Evolutionary conservation across 2,329 filamentous ascomycete genomes (phyloP).

Genomic region (Exophiala aquamarina): DNA sequence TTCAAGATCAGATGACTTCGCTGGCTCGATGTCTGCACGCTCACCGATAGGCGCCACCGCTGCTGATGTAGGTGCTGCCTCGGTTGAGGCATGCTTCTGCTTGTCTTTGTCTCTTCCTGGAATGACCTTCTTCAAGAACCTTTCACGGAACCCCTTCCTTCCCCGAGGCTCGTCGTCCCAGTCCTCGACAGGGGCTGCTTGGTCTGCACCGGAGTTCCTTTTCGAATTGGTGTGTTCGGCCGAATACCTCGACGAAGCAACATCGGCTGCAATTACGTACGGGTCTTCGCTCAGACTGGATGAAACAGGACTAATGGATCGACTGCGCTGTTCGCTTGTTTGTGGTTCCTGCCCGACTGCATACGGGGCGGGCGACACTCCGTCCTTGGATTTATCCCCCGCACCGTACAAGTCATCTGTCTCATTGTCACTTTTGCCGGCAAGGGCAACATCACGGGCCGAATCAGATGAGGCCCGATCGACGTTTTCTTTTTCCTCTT

Average conservation of each 20-base stretch:
- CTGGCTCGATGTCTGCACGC: neutral
- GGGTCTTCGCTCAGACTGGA: conserved; percentile 19
- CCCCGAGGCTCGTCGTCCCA: conserved; percentile 23
- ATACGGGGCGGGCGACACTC: conserved; percentile 17
- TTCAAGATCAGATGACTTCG: neutral
- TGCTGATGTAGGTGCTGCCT: conserved; percentile 8
- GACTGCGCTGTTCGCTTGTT: conserved; percentile 1
- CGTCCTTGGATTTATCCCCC: conserved; percentile 10
- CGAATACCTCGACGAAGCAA: conserved; percentile 22
- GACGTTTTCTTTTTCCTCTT: too few species aligned
- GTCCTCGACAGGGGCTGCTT: conserved; percentile 11
- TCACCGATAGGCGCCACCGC: conserved; percentile 1
- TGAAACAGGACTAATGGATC: conserved; percentile 26
- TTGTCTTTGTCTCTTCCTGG: conserved; percentile 21
- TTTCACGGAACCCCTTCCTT: conserved; percentile 22
- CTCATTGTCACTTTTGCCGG: conserved; percentile 25
- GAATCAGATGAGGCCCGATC: conserved; percentile 21
- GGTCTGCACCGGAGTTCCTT: conserved; percentile 17
- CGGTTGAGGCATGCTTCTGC: conserved; percentile 5
- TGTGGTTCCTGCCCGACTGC: conserved; percentile 3
- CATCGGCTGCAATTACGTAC: conserved; percentile 22
- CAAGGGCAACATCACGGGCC: conserved; percentile 29
- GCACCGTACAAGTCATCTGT: conserved; percentile 28
- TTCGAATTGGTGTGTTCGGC: conserved; percentile 15
- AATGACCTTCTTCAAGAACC: conserved; percentile 25